Conservation (phyloP, 169 alveolate species). For the Plasmodium yoelii region DNA sequence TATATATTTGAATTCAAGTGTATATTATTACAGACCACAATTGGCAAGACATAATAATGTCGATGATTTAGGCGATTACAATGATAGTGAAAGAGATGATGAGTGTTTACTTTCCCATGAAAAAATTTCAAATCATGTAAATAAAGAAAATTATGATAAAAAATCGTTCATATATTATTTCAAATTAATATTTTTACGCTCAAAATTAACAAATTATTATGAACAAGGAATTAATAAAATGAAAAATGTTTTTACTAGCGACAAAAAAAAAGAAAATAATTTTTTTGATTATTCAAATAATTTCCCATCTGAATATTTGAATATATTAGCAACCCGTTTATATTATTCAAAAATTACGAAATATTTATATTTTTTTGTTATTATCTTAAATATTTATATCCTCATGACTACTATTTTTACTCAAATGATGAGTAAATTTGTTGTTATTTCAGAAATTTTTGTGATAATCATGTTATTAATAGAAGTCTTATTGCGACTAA, state of each 20-base stretch:
- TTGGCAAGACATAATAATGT: not conserved
- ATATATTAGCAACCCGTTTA: constrained; percentile 56
- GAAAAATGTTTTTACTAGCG: constrained; percentile 4
- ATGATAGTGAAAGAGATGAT: not conserved
- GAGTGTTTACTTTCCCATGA: no score
- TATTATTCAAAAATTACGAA: constrained; percentile 51
- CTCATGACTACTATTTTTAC: constrained; percentile 18
- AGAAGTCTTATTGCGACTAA: constrained; percentile 43
- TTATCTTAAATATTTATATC: constrained; percentile 32
- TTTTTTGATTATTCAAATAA: constrained; percentile 4
- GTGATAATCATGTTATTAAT: constrained; percentile 41
- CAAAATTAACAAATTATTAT: constrained; percentile 2
- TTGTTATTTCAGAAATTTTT: constrained; percentile 50
- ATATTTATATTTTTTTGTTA: constrained; percentile 40
- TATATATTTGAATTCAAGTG: not conserved
- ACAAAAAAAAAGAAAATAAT: constrained; percentile 22
- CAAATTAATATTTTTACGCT: not conserved
- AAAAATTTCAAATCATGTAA: no score
- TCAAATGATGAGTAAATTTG: constrained; percentile 24
- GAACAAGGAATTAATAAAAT: not conserved
- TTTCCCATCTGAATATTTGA: constrained; percentile 19
- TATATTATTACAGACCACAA: not conserved
- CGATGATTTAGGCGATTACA: constrained; percentile 36
- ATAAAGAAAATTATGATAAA: not conserved
- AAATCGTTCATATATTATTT: not conserved